Conservation (phyloP, 768 basidiomycete species). For the Tylopilus sp. region DNA sequence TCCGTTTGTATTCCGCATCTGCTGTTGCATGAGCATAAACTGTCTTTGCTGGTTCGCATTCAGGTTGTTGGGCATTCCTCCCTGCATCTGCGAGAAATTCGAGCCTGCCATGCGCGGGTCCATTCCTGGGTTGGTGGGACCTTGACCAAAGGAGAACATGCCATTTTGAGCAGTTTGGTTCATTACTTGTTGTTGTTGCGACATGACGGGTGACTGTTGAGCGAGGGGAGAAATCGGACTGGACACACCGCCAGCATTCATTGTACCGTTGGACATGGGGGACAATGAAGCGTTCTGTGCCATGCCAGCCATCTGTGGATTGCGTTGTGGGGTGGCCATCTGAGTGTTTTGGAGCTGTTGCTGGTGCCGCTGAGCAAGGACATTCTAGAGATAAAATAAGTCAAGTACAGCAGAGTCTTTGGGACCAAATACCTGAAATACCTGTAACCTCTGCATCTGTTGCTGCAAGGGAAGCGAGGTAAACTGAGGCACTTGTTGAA, state of each 20-base stretch:
- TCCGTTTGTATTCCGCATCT: conserved; percentile 27
- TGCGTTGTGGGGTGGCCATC: conserved; percentile 22
- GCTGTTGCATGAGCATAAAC: conserved; percentile 39
- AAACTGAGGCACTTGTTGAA: conserved; percentile 51
- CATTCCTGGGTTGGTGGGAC: conserved; percentile 22
- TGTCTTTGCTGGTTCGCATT: conserved; percentile 44
- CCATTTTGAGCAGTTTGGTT: conserved; percentile 29
- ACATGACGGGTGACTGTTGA: conserved; percentile 29
- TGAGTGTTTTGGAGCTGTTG: conserved; percentile 29
- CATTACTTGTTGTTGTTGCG: conserved; percentile 28
- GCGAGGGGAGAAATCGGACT: conserved; percentile 30
- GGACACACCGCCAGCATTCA: conserved; percentile 23
- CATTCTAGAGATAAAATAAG: conserved; percentile 13
- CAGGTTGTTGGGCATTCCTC: conserved; percentile 26
- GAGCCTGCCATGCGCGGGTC: conserved; percentile 31
- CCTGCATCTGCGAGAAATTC: conserved; percentile 31
- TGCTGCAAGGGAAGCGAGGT: conserved; percentile 44
- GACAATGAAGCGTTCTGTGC: conserved; percentile 26
- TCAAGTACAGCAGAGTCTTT: background rate
- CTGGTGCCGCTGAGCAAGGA: conserved; percentile 28
- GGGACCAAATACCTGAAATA: conserved; percentile 43
- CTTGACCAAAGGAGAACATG: conserved; percentile 31
- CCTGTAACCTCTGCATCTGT: conserved; percentile 59
- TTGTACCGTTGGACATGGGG: conserved; percentile 23
- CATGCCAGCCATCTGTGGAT: conserved; percentile 31